Evolutionary conservation across 2,329 filamentous ascomycete species (phyloP).

Genomic region (Plectosphaerella plurivora): DNA sequence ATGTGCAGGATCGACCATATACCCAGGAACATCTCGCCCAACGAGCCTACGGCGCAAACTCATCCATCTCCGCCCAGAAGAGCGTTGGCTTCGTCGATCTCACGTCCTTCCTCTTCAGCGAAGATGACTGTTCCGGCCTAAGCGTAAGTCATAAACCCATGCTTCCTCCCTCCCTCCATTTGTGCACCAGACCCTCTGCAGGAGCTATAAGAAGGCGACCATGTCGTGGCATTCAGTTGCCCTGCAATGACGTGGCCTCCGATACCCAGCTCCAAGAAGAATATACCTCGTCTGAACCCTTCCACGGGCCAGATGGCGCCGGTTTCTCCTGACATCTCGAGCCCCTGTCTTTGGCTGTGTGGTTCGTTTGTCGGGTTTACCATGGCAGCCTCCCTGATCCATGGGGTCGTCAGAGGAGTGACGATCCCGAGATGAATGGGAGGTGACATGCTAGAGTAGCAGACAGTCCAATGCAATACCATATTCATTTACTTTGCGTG

Average conservation of each 20-base stretch:
- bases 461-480: neutral
- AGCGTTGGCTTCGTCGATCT: constrained; percentile 77
- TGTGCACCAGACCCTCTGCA: neutral
- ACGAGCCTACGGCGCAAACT: constrained; percentile 82
- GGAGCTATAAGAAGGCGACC: constrained; percentile 60
- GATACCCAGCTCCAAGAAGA: constrained; percentile 66
- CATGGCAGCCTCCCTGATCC: constrained; percentile 22
- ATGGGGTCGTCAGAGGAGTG: constrained; percentile 42
- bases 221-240: constrained; percentile 34
- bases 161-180: constrained; percentile 3
- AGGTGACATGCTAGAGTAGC: constrained; percentile 29
- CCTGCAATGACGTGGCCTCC: constrained; percentile 54
- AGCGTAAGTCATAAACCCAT: constrained; percentile 25
- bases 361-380: constrained; percentile 1
- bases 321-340: too few species aligned
- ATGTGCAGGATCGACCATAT: neutral
- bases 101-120: constrained; percentile 67
- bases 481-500: constrained; percentile 5
- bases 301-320: too few species aligned
- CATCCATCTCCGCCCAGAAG: constrained; percentile 60
- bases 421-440: constrained; percentile 43
- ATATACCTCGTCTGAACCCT: constrained; percentile 21
- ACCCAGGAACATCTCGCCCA: constrained; percentile 43
- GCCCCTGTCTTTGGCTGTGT: too few species aligned
- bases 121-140: constrained; percentile 55